A percentile compares a stretch with the other conserved stretches of the same genome.
These are phyloP conservation scores for Sclerotinia sclerotiorum DNA, from an alignment of 2,329 filamentous ascomycete species.

Conservation along the genomic window DNA sequence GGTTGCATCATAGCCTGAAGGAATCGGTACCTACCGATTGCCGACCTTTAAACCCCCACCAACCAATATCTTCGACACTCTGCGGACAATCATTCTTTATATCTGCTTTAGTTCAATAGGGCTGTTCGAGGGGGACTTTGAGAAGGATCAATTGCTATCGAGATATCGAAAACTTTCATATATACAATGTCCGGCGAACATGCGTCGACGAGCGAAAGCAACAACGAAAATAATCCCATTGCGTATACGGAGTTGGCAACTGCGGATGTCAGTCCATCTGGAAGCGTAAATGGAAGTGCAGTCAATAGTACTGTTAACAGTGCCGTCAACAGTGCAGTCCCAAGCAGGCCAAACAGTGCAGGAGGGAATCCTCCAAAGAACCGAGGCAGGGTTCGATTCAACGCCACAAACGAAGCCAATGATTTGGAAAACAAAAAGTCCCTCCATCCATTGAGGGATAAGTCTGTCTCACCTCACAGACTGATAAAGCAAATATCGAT, in stretches of 20 bases:
- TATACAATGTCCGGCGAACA: slow-evolving; percentile 16
- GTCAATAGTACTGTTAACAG: not conserved
- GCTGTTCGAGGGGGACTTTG: not conserved
- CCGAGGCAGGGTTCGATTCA: slow-evolving; percentile 39
- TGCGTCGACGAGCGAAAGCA: slow-evolving; percentile 9
- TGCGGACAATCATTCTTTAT: not conserved
- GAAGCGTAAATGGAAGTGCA: not conserved
- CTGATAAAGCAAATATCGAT: slow-evolving; percentile 21
- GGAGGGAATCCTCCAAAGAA: slow-evolving; percentile 26
- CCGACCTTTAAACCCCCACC: slow-evolving; percentile 3
- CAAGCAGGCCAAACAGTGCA: slow-evolving; percentile 35
- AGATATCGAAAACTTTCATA: not conserved
- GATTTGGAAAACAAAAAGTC: slow-evolving; percentile 37
- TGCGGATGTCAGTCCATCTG: slow-evolving; percentile 7
- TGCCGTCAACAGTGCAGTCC: slow-evolving; percentile 26
- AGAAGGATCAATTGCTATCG: slow-evolving; percentile 7
- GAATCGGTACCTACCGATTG: slow-evolving; percentile 8
- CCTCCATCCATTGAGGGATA: slow-evolving; percentile 32
- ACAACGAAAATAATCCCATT: slow-evolving; percentile 6
- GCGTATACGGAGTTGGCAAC: slow-evolving; percentile 5
- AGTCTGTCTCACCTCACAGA: slow-evolving; percentile 26
- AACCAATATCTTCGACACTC: not conserved
- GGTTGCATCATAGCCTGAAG: slow-evolving; percentile 21
- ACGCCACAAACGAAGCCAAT: slow-evolving; percentile 39
- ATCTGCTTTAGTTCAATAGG: not conserved